Conservation (phyloP, 768 basidiomycete genomes). For the Leucosporidium yakuticum region DNA sequence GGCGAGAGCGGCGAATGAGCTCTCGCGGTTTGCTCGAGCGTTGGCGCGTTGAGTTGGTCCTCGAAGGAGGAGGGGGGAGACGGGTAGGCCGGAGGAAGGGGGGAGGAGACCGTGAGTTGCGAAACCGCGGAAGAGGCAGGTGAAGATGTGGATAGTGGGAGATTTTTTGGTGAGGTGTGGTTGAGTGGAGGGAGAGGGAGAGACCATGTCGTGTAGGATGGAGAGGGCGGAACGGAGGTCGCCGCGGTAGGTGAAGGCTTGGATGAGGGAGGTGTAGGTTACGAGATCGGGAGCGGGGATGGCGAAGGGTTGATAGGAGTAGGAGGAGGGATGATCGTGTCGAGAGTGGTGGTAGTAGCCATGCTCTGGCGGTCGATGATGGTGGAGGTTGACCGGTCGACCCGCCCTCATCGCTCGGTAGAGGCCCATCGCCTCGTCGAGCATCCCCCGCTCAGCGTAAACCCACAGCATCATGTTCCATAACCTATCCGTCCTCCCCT, state of each 20-base stretch:
- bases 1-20: not conserved
- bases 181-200: slow-evolving; percentile 43
- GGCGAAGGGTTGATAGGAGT: slow-evolving; percentile 45
- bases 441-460: not conserved
- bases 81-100: not conserved
- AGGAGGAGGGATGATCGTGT: slow-evolving; percentile 38
- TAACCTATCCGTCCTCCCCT: not conserved
- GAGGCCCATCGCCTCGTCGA: slow-evolving; percentile 11
- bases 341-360: slow-evolving; percentile 42
- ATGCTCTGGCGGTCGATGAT: not conserved
- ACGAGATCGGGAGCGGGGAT: slow-evolving; percentile 55
- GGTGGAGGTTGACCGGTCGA: slow-evolving; percentile 4
- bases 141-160: slow-evolving; percentile 57
- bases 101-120: slow-evolving; percentile 51
- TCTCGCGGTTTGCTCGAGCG: not conserved
- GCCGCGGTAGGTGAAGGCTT: slow-evolving; percentile 65
- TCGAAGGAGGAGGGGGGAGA: not conserved
- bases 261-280: slow-evolving; percentile 66
- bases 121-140: slow-evolving; percentile 71
- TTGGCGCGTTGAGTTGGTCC: not conserved
- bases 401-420: slow-evolving; percentile 11
- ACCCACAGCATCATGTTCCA: slow-evolving; percentile 16
- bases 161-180: slow-evolving; percentile 34
- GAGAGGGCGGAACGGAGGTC: slow-evolving; percentile 55
- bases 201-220: slow-evolving; percentile 64